These are phyloP conservation scores for Suillus weaverae DNA, from an alignment of 768 basidiomycete genomes.

Conservation along the genomic window DNA sequence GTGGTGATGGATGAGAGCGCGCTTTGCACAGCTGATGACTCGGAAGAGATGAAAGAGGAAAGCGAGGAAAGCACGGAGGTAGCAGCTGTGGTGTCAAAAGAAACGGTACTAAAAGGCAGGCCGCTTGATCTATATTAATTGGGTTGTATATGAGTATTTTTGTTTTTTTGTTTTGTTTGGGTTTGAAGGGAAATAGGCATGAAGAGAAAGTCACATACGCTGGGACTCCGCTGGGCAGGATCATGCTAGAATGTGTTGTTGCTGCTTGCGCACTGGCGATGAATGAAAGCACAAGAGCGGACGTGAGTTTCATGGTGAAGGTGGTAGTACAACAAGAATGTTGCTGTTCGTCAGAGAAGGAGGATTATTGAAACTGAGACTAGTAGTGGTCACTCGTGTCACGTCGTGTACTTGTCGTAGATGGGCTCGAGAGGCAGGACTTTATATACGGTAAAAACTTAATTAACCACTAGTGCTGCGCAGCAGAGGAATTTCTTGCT, in stretches of 20 bases:
- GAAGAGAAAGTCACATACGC: constrained; percentile 16
- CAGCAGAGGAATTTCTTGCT: background rate
- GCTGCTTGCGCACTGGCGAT: constrained; percentile 5
- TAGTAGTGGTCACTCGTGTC: background rate
- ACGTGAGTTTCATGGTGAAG: constrained; percentile 17
- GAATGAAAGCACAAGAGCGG: constrained; percentile 12
- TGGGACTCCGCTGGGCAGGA: constrained; percentile 21
- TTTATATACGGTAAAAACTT: background rate
- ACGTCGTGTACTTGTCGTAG: background rate
- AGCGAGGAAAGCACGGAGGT: constrained; percentile 20
- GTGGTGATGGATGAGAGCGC: background rate
- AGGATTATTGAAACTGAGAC: background rate
- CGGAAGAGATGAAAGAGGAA: constrained; percentile 26
- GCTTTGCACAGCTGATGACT: constrained; percentile 21
- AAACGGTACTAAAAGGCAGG: constrained; percentile 15
- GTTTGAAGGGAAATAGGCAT: background rate
- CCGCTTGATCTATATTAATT: constrained; percentile 26
- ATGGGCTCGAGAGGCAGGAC: background rate
- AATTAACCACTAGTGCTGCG: background rate
- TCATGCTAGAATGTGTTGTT: background rate
- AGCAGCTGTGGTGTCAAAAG: constrained; percentile 25
- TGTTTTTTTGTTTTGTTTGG: background rate
- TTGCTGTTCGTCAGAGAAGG: background rate
- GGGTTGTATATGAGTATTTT: background rate
- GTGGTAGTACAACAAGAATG: background rate